A percentile compares a stretch with the other conserved stretches of the same genome.
phyloP scores from a whole-genome alignment of 305 asterid species.

The Striga hermonthica region DNA sequence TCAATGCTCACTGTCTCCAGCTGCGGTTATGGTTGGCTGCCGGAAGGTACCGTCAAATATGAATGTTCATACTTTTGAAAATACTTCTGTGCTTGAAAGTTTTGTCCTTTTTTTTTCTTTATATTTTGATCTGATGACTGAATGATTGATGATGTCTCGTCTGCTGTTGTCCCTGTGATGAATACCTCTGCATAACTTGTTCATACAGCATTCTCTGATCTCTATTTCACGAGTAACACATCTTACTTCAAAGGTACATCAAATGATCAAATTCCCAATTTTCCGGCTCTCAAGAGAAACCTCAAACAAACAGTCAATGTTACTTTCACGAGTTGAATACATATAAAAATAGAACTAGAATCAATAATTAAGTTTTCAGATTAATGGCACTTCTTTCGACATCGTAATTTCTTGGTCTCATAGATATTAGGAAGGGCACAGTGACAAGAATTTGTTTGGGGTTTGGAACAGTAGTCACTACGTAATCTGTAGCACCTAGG shows the following conservation, averaged over 20 bases:
- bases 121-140: conserved; percentile 6
- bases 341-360: neutral
- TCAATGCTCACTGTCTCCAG: conserved; percentile 83
- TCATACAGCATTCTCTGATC: too few relatives aligned
- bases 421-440: neutral
- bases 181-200: too few relatives aligned
- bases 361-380: too few relatives aligned
- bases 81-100: neutral
- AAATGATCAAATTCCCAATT: too few relatives aligned
- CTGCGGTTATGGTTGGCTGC: conserved; percentile 75
- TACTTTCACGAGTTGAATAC: conserved; percentile 1
- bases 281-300: too few relatives aligned
- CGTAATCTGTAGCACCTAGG: conserved; percentile 14
- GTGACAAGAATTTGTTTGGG: neutral
- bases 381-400: too few relatives aligned
- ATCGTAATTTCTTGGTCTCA: too few relatives aligned
- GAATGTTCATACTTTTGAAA: neutral
- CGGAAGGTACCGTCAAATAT: conserved; percentile 54
- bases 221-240: too few relatives aligned
- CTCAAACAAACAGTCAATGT: neutral
- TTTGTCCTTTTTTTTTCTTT: neutral
- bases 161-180: neutral
- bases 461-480: neutral
- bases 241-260: too few relatives aligned
- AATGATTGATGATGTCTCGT: conserved; percentile 10